Evolutionary conservation across 179 eudicot genomes (phyloP).

Genomic region (Gypsophila paniculata): DNA sequence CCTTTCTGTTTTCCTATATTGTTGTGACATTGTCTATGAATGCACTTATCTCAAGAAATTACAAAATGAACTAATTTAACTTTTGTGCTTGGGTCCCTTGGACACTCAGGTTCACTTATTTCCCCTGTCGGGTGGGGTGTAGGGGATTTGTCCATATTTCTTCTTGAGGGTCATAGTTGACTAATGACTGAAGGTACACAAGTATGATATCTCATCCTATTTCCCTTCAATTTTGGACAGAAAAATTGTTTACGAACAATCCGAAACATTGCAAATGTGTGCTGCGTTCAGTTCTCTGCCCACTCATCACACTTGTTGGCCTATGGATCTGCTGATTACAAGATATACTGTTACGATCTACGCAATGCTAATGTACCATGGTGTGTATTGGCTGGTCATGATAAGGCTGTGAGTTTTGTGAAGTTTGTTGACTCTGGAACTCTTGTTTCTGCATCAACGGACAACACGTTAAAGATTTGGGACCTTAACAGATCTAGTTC

Average conservation of each 20-base stretch:
- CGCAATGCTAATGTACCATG: conserved; percentile 72
- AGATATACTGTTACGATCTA: conserved; percentile 81
- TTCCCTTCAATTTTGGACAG: conserved; percentile 41
- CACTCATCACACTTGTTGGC: conserved; percentile 72
- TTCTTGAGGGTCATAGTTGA: conserved; percentile 1
- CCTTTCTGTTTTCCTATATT: not conserved
- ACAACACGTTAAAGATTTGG: conserved; percentile 90
- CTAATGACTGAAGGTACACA: not conserved
- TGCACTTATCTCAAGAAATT: not conserved
- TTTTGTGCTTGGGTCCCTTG: not conserved
- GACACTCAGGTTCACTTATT: not conserved
- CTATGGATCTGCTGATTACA: conserved; percentile 91
- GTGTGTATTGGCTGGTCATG: conserved; percentile 90
- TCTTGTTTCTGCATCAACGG: conserved; percentile 90
- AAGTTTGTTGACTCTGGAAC: conserved; percentile 83
- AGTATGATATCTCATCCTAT: conserved; percentile 18
- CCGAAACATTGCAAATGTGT: conserved; percentile 78
- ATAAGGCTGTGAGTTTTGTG: conserved; percentile 86
- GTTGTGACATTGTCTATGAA: not conserved
- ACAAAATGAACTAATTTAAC: not conserved
- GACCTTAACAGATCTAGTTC: conserved; percentile 70
- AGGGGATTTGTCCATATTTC: not conserved
- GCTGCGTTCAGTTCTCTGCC: conserved; percentile 91
- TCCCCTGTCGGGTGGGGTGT: not conserved
- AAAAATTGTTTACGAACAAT: conserved; percentile 61